These are phyloP conservation scores for Epicoccum sorghinum DNA, from an alignment of 2,329 filamentous ascomycete species.

Conservation along the genomic window DNA sequence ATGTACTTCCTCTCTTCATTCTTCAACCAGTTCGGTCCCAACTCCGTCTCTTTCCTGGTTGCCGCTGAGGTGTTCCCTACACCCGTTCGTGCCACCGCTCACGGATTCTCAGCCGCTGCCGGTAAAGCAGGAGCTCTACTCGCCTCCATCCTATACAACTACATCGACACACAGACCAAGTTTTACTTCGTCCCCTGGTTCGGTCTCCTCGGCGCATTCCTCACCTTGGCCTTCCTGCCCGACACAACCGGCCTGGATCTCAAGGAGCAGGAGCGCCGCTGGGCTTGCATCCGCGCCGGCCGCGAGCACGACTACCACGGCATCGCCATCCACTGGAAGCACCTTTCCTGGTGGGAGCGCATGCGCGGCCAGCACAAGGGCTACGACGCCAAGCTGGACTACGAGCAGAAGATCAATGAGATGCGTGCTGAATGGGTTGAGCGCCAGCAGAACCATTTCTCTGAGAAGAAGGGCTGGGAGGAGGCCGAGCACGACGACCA, in stretches of 20 bases:
- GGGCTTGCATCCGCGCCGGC: slow-evolving; percentile 82
- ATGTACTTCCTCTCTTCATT: slow-evolving; percentile 99
- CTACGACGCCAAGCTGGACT: slow-evolving; percentile 81
- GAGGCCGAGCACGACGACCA: slow-evolving; percentile 38
- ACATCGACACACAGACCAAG: slow-evolving; percentile 82
- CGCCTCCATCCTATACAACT: slow-evolving; percentile 91
- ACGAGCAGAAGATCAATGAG: slow-evolving; percentile 82
- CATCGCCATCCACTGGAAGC: slow-evolving; percentile 86
- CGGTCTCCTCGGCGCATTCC: slow-evolving; percentile 81
- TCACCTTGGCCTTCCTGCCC: slow-evolving; percentile 88
- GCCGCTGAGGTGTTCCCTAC: slow-evolving; percentile 97
- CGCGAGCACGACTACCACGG: slow-evolving; percentile 86
- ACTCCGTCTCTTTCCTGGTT: slow-evolving; percentile 94
- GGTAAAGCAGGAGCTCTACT: slow-evolving; percentile 89
- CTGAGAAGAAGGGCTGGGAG: slow-evolving; percentile 37
- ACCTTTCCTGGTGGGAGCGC: slow-evolving; percentile 88
- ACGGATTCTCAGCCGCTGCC: slow-evolving; percentile 90
- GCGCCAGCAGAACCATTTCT: slow-evolving; percentile 60
- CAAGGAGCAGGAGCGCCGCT: slow-evolving; percentile 95
- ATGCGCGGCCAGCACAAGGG: slow-evolving; percentile 76
- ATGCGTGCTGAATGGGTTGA: slow-evolving; percentile 66
- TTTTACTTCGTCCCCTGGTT: slow-evolving; percentile 97
- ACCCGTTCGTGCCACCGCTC: slow-evolving; percentile 87
- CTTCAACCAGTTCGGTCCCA: slow-evolving; percentile 99
- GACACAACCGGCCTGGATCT: slow-evolving; percentile 96